phyloP scores from a whole-genome alignment of 2,329 filamentous ascomycete genomes.

The Clonostachys rhizophaga region DNA sequence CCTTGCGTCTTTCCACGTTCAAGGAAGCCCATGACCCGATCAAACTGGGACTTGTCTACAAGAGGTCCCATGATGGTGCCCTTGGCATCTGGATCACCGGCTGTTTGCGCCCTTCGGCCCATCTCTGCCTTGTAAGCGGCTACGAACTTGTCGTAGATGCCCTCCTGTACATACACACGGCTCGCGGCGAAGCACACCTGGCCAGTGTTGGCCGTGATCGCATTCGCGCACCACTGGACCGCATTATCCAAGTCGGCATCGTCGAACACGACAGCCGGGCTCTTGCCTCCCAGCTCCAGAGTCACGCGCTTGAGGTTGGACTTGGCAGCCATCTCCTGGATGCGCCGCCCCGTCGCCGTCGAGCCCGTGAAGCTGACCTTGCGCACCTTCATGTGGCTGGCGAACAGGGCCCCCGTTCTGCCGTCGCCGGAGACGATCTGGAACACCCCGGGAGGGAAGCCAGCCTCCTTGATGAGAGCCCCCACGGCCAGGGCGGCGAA shows the following conservation, averaged over 20 bases:
- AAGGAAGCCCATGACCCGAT: slow-evolving; percentile 37
- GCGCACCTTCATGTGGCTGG: slow-evolving; percentile 13
- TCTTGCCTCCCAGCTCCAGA: slow-evolving; percentile 69
- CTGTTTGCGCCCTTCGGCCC: slow-evolving; percentile 44
- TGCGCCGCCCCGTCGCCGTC: slow-evolving; percentile 60
- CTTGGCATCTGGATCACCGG: slow-evolving; percentile 57
- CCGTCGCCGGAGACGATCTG: slow-evolving; percentile 35
- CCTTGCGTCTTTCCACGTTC: slow-evolving; percentile 31
- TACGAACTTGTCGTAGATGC: slow-evolving; percentile 57
- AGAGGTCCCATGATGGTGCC: slow-evolving; percentile 55
- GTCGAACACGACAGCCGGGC: slow-evolving; percentile 59
- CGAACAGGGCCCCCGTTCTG: slow-evolving; percentile 15
- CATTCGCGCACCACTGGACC: slow-evolving; percentile 27
- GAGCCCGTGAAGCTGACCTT: slow-evolving; percentile 73
- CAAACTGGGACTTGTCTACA: slow-evolving; percentile 41
- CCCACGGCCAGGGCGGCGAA: slow-evolving; percentile 25
- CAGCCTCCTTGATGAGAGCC: slow-evolving; percentile 27
- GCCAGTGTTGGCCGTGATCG: slow-evolving; percentile 65
- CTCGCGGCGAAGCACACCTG: slow-evolving; percentile 75
- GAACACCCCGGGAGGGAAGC: slow-evolving; percentile 36
- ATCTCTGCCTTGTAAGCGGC: slow-evolving; percentile 55
- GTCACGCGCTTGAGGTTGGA: slow-evolving; percentile 66
- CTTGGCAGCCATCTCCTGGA: slow-evolving; percentile 56
- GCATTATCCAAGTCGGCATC: slow-evolving; percentile 62
- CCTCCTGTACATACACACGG: slow-evolving; percentile 61